These are phyloP conservation scores for Penicillium argentinense DNA, from an alignment of 495 filamentous ascomycete genomes.

Conservation along the genomic window DNA sequence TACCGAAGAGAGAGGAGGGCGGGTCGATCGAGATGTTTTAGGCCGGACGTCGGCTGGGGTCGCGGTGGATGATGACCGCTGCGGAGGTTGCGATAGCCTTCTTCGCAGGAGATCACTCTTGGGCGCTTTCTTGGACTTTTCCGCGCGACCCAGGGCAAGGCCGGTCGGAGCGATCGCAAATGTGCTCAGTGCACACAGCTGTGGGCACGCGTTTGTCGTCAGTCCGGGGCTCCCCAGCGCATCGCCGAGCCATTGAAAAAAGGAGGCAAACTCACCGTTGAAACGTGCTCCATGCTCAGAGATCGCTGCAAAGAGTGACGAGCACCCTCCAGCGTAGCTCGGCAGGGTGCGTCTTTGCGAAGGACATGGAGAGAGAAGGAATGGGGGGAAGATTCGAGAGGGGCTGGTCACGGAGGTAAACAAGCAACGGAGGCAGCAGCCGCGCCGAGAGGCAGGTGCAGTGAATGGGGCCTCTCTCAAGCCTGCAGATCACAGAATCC, in stretches of 20 bases:
- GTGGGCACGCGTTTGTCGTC: constrained; percentile 10
- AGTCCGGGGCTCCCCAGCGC: background rate
- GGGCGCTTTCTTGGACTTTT: constrained; percentile 34
- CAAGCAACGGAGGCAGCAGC: too few relatives aligned
- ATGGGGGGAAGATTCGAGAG: constrained; percentile 3
- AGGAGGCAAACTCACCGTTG: constrained; percentile 36
- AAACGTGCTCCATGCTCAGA: constrained; percentile 50
- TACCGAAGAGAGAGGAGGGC: constrained; percentile 14
- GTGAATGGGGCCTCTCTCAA: too few relatives aligned
- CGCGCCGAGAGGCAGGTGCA: too few relatives aligned
- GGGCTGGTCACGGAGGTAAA: constrained; percentile 17
- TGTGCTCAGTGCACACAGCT: constrained; percentile 73
- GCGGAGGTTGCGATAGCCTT: too few relatives aligned
- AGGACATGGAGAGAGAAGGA: constrained; percentile 28
- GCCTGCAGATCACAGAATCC: too few relatives aligned
- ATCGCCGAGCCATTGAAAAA: background rate
- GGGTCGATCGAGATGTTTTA: constrained; percentile 22
- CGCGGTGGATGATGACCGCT: constrained; percentile 17
- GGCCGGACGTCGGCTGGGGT: constrained; percentile 26
- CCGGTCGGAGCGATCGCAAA: constrained; percentile 66
- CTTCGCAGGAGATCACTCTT: too few relatives aligned
- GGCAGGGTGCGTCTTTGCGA: constrained; percentile 33
- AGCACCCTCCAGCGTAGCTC: constrained; percentile 42
- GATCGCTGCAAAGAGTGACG: constrained; percentile 32
- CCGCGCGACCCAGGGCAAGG: constrained; percentile 60